Evolutionary conservation across 2,329 filamentous ascomycete species (phyloP).

Genomic region (Talaromyces pinophilus): DNA sequence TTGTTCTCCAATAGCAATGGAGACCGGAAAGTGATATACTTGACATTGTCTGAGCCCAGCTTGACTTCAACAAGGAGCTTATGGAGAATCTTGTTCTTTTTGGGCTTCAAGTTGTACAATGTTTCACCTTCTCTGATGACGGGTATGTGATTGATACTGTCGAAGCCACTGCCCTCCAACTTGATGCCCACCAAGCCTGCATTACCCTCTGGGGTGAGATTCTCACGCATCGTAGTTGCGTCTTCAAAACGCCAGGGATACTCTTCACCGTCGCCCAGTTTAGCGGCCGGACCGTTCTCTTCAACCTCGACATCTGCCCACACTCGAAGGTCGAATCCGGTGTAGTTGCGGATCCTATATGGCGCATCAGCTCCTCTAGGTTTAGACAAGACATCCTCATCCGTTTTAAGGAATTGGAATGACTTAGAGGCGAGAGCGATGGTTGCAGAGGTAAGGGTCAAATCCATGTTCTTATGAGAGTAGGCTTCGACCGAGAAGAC

Average conservation of each 20-base stretch:
- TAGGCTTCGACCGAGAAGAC: slow-evolving; percentile 79
- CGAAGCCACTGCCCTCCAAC: slow-evolving; percentile 91
- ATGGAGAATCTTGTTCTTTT: slow-evolving; percentile 81
- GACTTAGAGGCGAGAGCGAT: slow-evolving; percentile 94
- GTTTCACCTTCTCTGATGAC: slow-evolving; percentile 94
- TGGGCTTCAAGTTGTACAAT: slow-evolving; percentile 83
- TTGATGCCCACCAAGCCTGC: slow-evolving; percentile 77
- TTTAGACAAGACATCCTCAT: slow-evolving; percentile 91
- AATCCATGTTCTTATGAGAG: slow-evolving; percentile 86
- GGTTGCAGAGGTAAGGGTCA: slow-evolving; percentile 88
- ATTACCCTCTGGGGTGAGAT: slow-evolving; percentile 77
- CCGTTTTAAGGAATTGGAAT: slow-evolving; percentile 80
- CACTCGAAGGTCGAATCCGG: slow-evolving; percentile 84
- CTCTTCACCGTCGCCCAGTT: slow-evolving; percentile 84
- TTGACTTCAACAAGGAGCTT: slow-evolving; percentile 89
- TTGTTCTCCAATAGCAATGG: slow-evolving; percentile 92
- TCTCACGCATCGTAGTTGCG: slow-evolving; percentile 94
- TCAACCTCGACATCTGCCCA: slow-evolving; percentile 76
- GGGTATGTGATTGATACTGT: slow-evolving; percentile 81
- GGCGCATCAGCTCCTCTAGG: slow-evolving; percentile 88
- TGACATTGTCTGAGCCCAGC: slow-evolving; percentile 91
- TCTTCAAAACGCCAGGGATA: slow-evolving; percentile 96
- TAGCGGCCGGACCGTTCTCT: slow-evolving; percentile 66
- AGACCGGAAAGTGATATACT: slow-evolving; percentile 93
- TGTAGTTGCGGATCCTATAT: slow-evolving; percentile 92